Conservation (phyloP, 495 filamentous ascomycete genomes). For the Hypoxylon intermedium region DNA sequence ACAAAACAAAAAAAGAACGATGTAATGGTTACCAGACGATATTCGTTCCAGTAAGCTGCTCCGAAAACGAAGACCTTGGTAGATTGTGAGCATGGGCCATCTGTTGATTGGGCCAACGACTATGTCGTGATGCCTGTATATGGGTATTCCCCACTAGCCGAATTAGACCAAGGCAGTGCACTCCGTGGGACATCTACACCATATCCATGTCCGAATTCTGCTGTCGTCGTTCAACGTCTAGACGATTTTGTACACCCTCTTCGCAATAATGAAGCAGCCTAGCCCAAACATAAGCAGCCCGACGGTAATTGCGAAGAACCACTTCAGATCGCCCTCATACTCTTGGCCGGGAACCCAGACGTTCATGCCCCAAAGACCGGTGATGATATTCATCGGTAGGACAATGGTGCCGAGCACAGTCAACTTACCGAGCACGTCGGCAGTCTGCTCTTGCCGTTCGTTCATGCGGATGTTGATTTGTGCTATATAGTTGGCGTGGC, state of each 20-base stretch:
- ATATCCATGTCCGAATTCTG: background rate
- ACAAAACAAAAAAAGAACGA: constrained; percentile 1
- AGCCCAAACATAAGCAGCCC: constrained; percentile 79
- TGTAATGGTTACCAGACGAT: no score
- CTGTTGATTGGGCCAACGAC: no score
- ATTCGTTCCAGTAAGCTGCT: background rate
- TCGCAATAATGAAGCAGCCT: constrained; percentile 80
- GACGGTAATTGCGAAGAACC: constrained; percentile 73
- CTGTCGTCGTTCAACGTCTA: constrained; percentile 40
- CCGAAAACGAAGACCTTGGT: constrained; percentile 28
- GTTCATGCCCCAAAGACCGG: constrained; percentile 99
- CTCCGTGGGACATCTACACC: background rate
- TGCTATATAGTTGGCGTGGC: constrained; percentile 95
- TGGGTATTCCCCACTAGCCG: background rate
- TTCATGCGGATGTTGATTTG: constrained; percentile 95
- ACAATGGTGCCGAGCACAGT: constrained; percentile 97
- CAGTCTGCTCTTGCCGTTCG: constrained; percentile 94
- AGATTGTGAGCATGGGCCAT: constrained; percentile 7
- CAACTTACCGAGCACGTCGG: constrained; percentile 90
- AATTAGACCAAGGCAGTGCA: no score
- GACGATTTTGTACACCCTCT: constrained; percentile 68
- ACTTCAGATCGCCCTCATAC: constrained; percentile 57
- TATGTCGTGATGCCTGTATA: background rate
- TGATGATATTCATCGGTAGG: constrained; percentile 97
- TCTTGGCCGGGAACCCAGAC: constrained; percentile 92